Evolutionary conservation across 495 filamentous ascomycete species (phyloP), one percentile per base, ranked within the genome.

Genomic region (Talaromyces borbonicus): DNA sequence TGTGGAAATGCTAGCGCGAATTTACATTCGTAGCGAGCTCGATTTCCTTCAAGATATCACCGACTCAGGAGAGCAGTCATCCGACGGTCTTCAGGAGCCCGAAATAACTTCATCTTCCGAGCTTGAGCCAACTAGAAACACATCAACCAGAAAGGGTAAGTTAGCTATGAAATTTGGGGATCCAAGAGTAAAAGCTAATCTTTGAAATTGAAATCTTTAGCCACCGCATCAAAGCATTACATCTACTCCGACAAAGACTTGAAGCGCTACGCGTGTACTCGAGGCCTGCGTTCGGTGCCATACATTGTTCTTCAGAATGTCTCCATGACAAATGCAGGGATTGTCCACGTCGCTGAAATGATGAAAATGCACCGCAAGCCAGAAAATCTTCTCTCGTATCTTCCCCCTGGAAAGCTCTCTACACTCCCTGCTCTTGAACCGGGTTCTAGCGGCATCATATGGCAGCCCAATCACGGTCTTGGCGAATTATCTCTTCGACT

Each of bases 211-310:
- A n/a, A n/a, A n/a, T n/a, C n/a, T n/a, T n/a, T n/a, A n/a, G n/a
- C n/a, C n/a, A n/a, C n/a, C n/a, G n/a, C n/a, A n/a, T 38, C 35
- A 8, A 38, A 24, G 18, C 9, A 35, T n/a, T 5, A 61, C 27
- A 46, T 22, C 24, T 26, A 48, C 16, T 20, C 43, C 12, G 31
- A 54, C 9, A 38, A 25, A n/a, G 52, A 58, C 8, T 42, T 59
- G 40, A 56, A 54, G 49, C 50, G 40, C 16, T 68, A 61, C 26
- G 47, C 56, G 14, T 58, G 62, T 39, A 68, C 62, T 6, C 52
- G 60, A 14, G 73, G 73, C 6, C 54, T 77, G 8, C 62, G 69
- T 16, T 68, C 70, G 0, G 55, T 75, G 25, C 68, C 70, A 4
- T 72, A 65, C 49, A 42, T 77, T 20, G 58, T 68, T 22, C 26